Base-by-base conservation (phyloP, 2,329 filamentous ascomycete species). In the Alternaria ethzedia region DNA sequence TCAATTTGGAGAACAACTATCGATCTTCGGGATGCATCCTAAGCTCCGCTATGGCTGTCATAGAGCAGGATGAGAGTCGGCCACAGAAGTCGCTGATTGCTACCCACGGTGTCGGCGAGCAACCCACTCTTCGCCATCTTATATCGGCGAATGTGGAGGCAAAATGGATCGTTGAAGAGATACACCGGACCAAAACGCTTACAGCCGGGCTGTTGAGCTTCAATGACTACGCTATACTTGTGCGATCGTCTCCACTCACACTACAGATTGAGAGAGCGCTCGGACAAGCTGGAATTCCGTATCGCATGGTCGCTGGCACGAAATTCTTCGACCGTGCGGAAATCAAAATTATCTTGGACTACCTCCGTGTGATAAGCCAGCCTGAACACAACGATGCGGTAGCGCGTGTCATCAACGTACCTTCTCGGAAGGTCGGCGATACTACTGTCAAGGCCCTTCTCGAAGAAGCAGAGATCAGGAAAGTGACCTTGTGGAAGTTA, bases 1-100 rank as follows among this genome's bases (percentile, higher is more conserved):
- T 97, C 47, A 89, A 95, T 6, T 84, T 99, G 3, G 92, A 97
- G 76, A 92, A 97, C 74, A 99, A 98, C 73, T 99, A 99, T 76
- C 88, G 95, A 21, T 98, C 95, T 1, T 96, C 94, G 0, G 92
- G 90, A 43, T 89, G 89, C 8, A 97, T 99, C 63, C 84, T 98
- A 23, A 86, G 88, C 62, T 88, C 91, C 6, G 94, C 96, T 0
- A 85, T 96, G 64, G 88, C 90, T 64, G 89, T 99, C 51, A 98
- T 99, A 65, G 90, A 97, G 78, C 95, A 98, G 79, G 95, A 99
- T 78, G 86, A 87, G 54, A 88, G 87, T 36, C 86, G 95, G 63
- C 96, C 94, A 56, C 85, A 91, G 61, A 98, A 97, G 77, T 86
- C 86, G 36, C 83, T 99, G 32, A 84, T 92, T 54, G 89, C 96